Evolutionary conservation across 352 stramenopile species (phyloP).

Genomic region (Pythium rhizo-oryzae): DNA sequence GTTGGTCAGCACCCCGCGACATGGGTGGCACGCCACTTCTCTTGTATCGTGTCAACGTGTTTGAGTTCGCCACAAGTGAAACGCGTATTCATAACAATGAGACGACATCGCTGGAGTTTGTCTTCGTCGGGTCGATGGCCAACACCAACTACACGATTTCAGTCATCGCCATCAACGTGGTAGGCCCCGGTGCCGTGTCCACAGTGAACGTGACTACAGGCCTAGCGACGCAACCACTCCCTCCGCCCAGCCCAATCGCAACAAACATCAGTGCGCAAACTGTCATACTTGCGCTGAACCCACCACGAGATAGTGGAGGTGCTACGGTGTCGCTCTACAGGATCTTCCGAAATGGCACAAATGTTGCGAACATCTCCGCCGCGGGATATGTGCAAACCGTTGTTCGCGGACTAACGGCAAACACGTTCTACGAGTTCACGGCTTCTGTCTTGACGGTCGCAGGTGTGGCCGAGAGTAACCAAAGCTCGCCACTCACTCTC

Average conservation of each 20-base stretch:
- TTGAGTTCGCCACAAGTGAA: background rate
- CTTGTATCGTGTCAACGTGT: slow-evolving; percentile 28
- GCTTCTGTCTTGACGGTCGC: slow-evolving; percentile 34
- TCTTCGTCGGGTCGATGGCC: slow-evolving; percentile 30
- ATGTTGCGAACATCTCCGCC: slow-evolving; percentile 25
- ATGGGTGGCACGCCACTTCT: slow-evolving; percentile 42
- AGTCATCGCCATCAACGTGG: slow-evolving; percentile 34
- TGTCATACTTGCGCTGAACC: slow-evolving; percentile 36
- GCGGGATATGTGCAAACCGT: slow-evolving; percentile 27
- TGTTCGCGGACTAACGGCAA: slow-evolving; percentile 35
- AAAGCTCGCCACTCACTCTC: slow-evolving; percentile 31
- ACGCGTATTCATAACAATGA: background rate
- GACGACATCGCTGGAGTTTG: background rate
- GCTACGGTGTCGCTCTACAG: slow-evolving; percentile 34
- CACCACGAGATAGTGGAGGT: slow-evolving; percentile 44
- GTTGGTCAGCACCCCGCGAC: slow-evolving; percentile 39
- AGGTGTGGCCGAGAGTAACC: slow-evolving; percentile 36
- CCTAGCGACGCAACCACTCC: slow-evolving; percentile 28
- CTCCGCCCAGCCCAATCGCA: slow-evolving; percentile 32
- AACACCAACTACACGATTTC: slow-evolving; percentile 36
- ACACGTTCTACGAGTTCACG: slow-evolving; percentile 38
- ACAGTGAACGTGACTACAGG: slow-evolving; percentile 31
- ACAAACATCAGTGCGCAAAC: slow-evolving; percentile 34
- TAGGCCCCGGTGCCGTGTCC: slow-evolving; percentile 21
- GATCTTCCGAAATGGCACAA: slow-evolving; percentile 49